phyloP scores from a whole-genome alignment of 2,329 filamentous ascomycete species.

The Onygenales sp. region DNA sequence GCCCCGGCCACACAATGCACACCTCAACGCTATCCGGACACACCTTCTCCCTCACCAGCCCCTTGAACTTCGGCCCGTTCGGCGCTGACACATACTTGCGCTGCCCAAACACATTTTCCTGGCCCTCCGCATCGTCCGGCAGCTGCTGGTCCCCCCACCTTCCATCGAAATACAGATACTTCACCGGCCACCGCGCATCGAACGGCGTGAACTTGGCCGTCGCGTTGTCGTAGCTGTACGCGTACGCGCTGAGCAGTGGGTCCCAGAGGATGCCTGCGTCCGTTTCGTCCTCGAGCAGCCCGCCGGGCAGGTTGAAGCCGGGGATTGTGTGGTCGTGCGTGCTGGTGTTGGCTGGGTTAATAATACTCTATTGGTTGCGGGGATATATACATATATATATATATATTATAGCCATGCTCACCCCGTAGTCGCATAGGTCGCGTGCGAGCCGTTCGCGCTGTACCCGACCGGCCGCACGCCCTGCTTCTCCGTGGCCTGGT shows the following conservation, averaged over 20 bases:
- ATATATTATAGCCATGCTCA: conserved; percentile 9
- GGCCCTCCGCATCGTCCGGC: conserved; percentile 37
- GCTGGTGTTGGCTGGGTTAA: conserved; percentile 18
- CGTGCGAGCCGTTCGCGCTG: conserved; percentile 53
- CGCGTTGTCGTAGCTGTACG: conserved; percentile 42
- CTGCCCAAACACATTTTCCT: conserved; percentile 38
- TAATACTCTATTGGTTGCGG: background rate
- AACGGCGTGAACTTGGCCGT: conserved; percentile 40
- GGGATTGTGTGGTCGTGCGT: conserved; percentile 56
- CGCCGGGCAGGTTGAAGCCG: conserved; percentile 46
- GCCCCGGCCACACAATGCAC: conserved; percentile 37
- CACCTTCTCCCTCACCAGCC: conserved; percentile 45
- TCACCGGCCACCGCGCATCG: conserved; percentile 37
- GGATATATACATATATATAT: background rate
- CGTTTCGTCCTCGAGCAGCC: conserved; percentile 46
- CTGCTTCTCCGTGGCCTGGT: conserved; percentile 44
- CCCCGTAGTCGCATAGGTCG: conserved; percentile 52
- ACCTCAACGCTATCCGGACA: conserved; percentile 41
- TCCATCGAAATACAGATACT: conserved; percentile 49
- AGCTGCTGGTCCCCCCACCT: conserved; percentile 56
- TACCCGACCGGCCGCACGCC: conserved; percentile 48
- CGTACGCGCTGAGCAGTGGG: conserved; percentile 46
- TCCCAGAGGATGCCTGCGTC: conserved; percentile 52
- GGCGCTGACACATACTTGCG: conserved; percentile 50
- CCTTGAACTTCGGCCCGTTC: conserved; percentile 52